phyloP scores from a whole-genome alignment of 2,329 filamentous ascomycete genomes.

The Fusarium papillatum region DNA sequence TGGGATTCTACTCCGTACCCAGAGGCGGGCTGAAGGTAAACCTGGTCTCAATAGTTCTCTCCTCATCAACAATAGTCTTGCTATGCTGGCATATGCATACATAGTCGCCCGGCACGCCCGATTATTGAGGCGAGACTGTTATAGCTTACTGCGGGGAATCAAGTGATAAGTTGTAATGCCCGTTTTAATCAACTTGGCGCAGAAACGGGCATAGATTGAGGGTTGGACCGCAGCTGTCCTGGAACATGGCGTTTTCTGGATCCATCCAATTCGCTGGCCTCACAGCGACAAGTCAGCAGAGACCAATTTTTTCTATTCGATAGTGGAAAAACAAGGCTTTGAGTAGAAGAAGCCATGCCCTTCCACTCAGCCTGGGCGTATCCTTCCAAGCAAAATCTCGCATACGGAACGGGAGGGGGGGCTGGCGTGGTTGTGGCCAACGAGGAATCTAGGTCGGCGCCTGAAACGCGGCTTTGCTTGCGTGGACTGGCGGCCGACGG shows the following conservation, averaged over 20 bases:
- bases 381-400: neutral
- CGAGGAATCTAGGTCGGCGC: neutral
- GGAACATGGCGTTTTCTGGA: slow-evolving; percentile 15
- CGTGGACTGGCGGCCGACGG: neutral
- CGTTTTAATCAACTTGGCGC: neutral
- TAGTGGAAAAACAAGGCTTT: neutral
- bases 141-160: neutral
- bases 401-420: neutral
- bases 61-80: neutral
- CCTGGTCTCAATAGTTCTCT: slow-evolving; percentile 2
- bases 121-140: neutral
- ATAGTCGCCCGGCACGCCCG: neutral
- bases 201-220: slow-evolving; percentile 4
- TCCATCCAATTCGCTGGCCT: slow-evolving; percentile 9
- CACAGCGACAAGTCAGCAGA: neutral
- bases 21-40: slow-evolving; percentile 23
- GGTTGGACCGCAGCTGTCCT: slow-evolving; percentile 13
- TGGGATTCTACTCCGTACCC: slow-evolving; percentile 22
- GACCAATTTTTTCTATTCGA: neutral
- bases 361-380: neutral
- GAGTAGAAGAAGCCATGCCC: neutral
- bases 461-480: slow-evolving; percentile 1
- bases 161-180: neutral
- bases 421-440: neutral
- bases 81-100: neutral